A percentile compares a stretch with the other conserved stretches of the same genome.
phyloP scores from a whole-genome alignment of 2,329 filamentous ascomycete species.

The Macrophomina tecta region DNA sequence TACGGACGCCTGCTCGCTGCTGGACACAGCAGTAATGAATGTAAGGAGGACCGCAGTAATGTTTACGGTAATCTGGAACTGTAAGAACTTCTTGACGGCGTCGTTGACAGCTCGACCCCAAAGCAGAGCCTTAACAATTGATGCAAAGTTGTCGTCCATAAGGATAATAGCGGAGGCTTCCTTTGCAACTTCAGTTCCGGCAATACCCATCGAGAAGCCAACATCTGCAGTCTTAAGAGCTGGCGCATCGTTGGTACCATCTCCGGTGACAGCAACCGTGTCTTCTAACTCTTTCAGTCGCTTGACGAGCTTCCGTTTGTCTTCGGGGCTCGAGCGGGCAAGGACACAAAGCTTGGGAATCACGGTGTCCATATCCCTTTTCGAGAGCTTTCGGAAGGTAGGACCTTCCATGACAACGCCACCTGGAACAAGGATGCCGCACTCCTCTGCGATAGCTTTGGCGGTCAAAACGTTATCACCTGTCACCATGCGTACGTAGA shows the following conservation, averaged over 20 bases:
- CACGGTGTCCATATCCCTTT: slow-evolving; percentile 68
- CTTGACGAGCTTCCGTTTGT: slow-evolving; percentile 70
- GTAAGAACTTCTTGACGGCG: slow-evolving; percentile 70
- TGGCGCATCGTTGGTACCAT: slow-evolving; percentile 50
- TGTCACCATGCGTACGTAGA: slow-evolving; percentile 57
- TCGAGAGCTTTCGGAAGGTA: slow-evolving; percentile 51
- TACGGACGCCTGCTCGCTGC: slow-evolving; percentile 72
- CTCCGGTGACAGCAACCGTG: slow-evolving; percentile 52
- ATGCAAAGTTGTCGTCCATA: slow-evolving; percentile 50
- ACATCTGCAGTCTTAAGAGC: slow-evolving; percentile 48
- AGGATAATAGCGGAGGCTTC: slow-evolving; percentile 50
- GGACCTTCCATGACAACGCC: slow-evolving; percentile 51
- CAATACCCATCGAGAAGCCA: slow-evolving; percentile 48
- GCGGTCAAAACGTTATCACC: slow-evolving; percentile 55
- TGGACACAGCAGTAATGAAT: slow-evolving; percentile 82
- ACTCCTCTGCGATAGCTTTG: slow-evolving; percentile 53
- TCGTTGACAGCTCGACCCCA: slow-evolving; percentile 49
- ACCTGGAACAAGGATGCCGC: slow-evolving; percentile 49
- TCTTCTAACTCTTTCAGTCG: slow-evolving; percentile 67
- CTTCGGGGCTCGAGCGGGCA: slow-evolving; percentile 72
- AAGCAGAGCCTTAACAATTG: slow-evolving; percentile 49
- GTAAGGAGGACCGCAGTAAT: slow-evolving; percentile 82
- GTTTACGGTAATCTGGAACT: slow-evolving; percentile 80
- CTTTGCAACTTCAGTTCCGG: slow-evolving; percentile 48
- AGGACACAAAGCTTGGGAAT: slow-evolving; percentile 71